These are phyloP conservation scores for Acarospora socialis DNA, from an alignment of 2,329 filamentous ascomycete genomes.

Conservation along the genomic window DNA sequence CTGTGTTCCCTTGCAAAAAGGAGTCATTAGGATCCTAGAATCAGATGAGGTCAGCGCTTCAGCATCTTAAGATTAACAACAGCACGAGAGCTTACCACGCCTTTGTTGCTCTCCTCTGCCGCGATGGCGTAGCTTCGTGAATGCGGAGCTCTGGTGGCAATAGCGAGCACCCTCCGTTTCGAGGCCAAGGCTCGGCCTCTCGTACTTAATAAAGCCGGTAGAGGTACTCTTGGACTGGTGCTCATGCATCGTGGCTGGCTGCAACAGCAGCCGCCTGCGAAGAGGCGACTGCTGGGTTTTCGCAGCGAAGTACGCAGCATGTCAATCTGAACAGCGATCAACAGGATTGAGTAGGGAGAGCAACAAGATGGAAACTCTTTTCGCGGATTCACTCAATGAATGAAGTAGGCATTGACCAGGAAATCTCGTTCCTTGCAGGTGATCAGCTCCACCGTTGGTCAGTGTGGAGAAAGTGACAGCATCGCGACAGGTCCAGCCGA, in stretches of 20 bases:
- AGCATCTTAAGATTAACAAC: constrained; percentile 6
- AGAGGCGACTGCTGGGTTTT: constrained; percentile 50
- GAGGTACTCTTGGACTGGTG: constrained; percentile 27
- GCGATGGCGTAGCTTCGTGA: constrained; percentile 44
- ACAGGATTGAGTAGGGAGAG: constrained; percentile 24
- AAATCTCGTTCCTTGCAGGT: no score
- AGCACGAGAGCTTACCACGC: constrained; percentile 38
- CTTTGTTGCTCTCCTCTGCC: constrained; percentile 43
- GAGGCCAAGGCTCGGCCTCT: constrained; percentile 29
- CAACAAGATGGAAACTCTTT: background rate
- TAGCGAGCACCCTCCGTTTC: constrained; percentile 33
- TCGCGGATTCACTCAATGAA: no score
- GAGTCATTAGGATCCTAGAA: constrained; percentile 72
- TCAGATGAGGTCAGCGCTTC: constrained; percentile 1
- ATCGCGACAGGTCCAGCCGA: no score
- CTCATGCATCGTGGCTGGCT: constrained; percentile 23
- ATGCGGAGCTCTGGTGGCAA: constrained; percentile 28
- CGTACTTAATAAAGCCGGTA: constrained; percentile 24
- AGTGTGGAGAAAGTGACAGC: no score
- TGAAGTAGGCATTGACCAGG: no score
- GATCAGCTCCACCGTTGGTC: no score
- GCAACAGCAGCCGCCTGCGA: constrained; percentile 37
- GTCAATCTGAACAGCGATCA: constrained; percentile 31
- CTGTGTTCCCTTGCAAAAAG: constrained; percentile 91
- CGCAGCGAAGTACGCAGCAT: constrained; percentile 61